A percentile compares a stretch with the other conserved stretches of the same genome.
Conservation (phyloP, 1,139 yeast genomes). For the Blastobotrys capitulatus region DNA sequence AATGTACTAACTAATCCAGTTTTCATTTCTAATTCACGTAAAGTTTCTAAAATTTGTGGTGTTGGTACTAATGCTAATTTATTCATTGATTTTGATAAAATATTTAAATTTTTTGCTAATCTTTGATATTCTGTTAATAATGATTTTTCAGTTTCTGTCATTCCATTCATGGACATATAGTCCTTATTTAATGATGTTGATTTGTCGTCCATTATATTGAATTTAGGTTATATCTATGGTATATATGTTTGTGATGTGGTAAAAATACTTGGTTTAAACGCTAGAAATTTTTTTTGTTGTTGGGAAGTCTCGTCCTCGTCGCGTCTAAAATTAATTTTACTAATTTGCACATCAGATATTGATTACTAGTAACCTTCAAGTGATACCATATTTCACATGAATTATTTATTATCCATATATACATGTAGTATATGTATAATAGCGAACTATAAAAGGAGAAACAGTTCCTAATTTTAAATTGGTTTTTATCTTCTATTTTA, state of each 20-base stretch:
- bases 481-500: no score
- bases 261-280: no score
- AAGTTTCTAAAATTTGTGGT: constrained; percentile 41
- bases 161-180: constrained; percentile 7
- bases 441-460: no score
- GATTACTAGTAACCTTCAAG: no score
- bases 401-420: no score
- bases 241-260: neutral
- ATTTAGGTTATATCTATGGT: neutral
- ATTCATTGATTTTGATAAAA: constrained; percentile 22
- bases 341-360: no score
- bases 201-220: neutral
- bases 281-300: no score
- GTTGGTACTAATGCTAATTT: constrained; percentile 29
- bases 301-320: no score
- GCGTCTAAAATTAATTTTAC: no score
- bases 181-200: constrained; percentile 5
- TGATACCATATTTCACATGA: no score
- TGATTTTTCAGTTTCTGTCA: constrained; percentile 24
- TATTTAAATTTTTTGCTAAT: constrained; percentile 25
- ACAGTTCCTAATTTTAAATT: no score
- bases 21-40: constrained; percentile 50
- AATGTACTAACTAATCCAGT: constrained; percentile 54
- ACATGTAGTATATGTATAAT: no score
- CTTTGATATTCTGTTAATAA: constrained; percentile 30